Evolutionary conservation across 225 moss, liverwort and hornwort genomes (phyloP).

Genomic region (Sphagnum contortum): DNA sequence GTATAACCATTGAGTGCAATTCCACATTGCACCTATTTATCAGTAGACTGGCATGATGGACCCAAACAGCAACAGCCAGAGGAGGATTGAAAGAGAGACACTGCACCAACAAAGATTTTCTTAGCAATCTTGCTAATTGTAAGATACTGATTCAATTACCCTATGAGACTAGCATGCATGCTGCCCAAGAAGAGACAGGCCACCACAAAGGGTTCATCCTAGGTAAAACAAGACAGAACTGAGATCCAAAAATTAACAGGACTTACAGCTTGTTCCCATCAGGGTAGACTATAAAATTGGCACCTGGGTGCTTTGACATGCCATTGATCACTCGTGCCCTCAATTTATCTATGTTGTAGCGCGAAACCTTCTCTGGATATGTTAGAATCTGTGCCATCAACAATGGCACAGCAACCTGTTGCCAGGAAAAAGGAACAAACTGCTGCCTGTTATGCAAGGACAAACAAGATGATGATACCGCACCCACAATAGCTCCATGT

Average conservation of each 20-base stretch:
- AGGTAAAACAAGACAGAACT: too few species aligned
- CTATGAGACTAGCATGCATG: too few species aligned
- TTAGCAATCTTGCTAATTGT: too few species aligned
- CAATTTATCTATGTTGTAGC: constrained; percentile 94
- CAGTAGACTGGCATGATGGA: constrained; percentile 3
- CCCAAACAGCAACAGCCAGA: background rate
- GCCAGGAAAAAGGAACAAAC: constrained; percentile 9
- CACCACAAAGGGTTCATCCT: too few species aligned
- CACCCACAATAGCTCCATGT: too few species aligned
- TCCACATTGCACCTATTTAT: background rate
- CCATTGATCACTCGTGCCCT: constrained; percentile 84
- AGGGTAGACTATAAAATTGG: constrained; percentile 80
- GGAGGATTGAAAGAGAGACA: background rate
- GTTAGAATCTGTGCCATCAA: constrained; percentile 93
- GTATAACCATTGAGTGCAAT: background rate
- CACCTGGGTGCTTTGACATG: constrained; percentile 93
- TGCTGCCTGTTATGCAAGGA: background rate
- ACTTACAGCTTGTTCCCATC: constrained; percentile 66
- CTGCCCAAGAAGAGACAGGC: too few species aligned
- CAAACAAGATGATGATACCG: background rate
- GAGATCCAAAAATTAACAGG: background rate
- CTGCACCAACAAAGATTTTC: too few species aligned
- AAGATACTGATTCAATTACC: too few species aligned
- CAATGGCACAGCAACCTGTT: constrained; percentile 83
- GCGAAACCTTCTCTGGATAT: constrained; percentile 97